Percentiles rank a stretch among this genome's conserved stretches.
Evolutionary conservation across 2,329 filamentous ascomycete genomes (phyloP).

Genomic region (Shiraia sp.): DNA sequence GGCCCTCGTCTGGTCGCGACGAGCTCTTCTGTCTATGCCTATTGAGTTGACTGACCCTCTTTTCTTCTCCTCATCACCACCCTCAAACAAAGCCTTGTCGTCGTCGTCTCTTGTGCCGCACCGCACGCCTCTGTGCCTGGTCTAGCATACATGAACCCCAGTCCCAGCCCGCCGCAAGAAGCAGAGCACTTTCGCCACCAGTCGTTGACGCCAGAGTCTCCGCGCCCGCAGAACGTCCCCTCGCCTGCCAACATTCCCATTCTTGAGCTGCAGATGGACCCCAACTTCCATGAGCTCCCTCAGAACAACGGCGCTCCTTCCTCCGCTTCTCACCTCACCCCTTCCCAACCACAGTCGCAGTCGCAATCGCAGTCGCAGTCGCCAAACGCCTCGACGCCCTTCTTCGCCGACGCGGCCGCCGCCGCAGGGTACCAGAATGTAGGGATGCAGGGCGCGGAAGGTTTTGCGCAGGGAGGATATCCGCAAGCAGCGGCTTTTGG

Average conservation of each 20-base stretch:
- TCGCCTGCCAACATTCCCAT: constrained; percentile 71
- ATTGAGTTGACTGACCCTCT: constrained; percentile 14
- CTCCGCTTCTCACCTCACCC: constrained; percentile 34
- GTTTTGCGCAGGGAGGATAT: constrained; percentile 24
- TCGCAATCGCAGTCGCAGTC: constrained; percentile 33
- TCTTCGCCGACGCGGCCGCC: constrained; percentile 33
- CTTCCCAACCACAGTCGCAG: too few species aligned
- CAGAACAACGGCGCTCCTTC: constrained; percentile 53
- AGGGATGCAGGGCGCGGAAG: constrained; percentile 27
- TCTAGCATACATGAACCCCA: constrained; percentile 58
- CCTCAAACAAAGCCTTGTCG: constrained; percentile 2
- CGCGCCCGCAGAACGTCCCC: constrained; percentile 69
- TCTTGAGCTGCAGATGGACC: constrained; percentile 72
- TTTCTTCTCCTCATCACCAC: constrained; percentile 7
- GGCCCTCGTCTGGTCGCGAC: constrained; percentile 17
- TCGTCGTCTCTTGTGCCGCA: constrained; percentile 14
- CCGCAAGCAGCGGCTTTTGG: constrained; percentile 31
- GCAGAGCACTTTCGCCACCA: constrained; percentile 65
- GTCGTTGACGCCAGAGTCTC: constrained; percentile 70
- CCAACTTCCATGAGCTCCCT: constrained; percentile 69
- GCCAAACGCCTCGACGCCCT: constrained; percentile 35
- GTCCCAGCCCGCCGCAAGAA: constrained; percentile 58
- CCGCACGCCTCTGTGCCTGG: constrained; percentile 17
- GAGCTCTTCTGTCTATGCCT: constrained; percentile 22
- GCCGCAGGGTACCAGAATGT: constrained; percentile 24